A percentile compares a stretch with the other conserved stretches of the same genome.
phyloP scores from a whole-genome alignment of 2,329 filamentous ascomycete species.

The Seiridium unicorne region DNA sequence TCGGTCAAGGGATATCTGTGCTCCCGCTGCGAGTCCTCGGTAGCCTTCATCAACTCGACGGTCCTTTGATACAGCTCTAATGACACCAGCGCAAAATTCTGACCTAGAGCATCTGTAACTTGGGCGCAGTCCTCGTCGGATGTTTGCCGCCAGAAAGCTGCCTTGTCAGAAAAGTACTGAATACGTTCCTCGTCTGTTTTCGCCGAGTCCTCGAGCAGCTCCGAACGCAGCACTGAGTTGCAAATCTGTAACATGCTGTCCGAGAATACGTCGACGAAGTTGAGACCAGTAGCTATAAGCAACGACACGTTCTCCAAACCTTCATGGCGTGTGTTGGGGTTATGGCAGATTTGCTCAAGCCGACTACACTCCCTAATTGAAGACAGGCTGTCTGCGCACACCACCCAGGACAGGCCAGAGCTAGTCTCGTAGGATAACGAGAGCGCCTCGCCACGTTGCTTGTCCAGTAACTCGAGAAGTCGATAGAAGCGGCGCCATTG shows the following conservation, averaged over 20 bases:
- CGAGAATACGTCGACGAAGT: constrained; percentile 69
- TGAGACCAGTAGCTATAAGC: constrained; percentile 67
- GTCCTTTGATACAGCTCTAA: constrained; percentile 54
- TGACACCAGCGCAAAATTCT: constrained; percentile 59
- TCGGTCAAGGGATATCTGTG: constrained; percentile 56
- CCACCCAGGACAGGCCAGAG: constrained; percentile 75
- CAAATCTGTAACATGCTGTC: constrained; percentile 68
- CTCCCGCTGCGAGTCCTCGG: constrained; percentile 41
- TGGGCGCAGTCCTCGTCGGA: constrained; percentile 77
- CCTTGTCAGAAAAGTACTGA: constrained; percentile 73
- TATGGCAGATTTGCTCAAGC: constrained; percentile 74
- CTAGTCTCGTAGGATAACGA: constrained; percentile 72
- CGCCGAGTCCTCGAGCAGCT: constrained; percentile 72
- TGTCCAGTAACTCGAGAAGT: constrained; percentile 81
- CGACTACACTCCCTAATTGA: constrained; percentile 77
- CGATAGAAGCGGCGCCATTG: constrained; percentile 93
- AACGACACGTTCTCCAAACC: constrained; percentile 46
- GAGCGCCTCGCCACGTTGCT: constrained; percentile 78
- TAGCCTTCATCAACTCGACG: constrained; percentile 42
- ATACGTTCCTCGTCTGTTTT: constrained; percentile 72
- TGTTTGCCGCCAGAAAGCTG: constrained; percentile 75
- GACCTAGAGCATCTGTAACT: constrained; percentile 67
- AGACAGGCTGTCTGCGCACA: constrained; percentile 79
- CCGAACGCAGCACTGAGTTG: constrained; percentile 64
- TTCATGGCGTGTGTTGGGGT: constrained; percentile 56